Percentiles rank a stretch among this genome's conserved stretches.
phyloP scores from a whole-genome alignment of 2,329 filamentous ascomycete species.

The Cytospora paraplurivora region DNA sequence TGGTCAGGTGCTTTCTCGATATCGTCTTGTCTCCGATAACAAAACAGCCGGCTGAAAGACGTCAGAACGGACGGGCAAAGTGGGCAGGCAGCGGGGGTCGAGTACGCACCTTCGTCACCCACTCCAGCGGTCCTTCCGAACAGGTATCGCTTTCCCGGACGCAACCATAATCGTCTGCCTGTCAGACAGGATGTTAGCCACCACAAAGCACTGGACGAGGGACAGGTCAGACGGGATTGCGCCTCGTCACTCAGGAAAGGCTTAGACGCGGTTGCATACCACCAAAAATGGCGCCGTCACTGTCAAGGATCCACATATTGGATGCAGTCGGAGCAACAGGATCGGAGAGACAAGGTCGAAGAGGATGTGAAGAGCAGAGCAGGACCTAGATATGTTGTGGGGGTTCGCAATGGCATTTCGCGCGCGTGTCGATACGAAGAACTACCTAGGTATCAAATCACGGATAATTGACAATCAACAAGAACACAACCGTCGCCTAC shows the following conservation, averaged over 20 bases:
- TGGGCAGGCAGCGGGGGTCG: slow-evolving; percentile 21
- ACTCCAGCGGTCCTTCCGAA: slow-evolving; percentile 76
- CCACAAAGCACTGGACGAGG: background rate
- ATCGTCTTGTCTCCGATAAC: slow-evolving; percentile 79
- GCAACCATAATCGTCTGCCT: slow-evolving; percentile 80
- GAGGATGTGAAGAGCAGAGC: background rate
- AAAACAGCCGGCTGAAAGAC: slow-evolving; percentile 60
- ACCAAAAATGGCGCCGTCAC: slow-evolving; percentile 55
- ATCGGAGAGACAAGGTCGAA: background rate
- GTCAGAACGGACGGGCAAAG: background rate
- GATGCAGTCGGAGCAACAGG: background rate
- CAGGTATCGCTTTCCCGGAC: slow-evolving; percentile 81
- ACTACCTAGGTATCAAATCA: too few relatives aligned
- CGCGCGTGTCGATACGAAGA: too few relatives aligned
- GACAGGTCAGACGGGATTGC: background rate
- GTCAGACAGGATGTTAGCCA: slow-evolving; percentile 21
- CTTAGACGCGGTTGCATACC: slow-evolving; percentile 37
- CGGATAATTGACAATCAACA: too few relatives aligned
- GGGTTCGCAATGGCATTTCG: too few relatives aligned
- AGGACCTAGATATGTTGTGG: background rate
- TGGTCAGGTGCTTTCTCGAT: slow-evolving; percentile 83
- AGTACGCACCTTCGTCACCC: slow-evolving; percentile 43
- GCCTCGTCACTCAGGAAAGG: background rate
- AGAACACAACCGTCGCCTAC: too few relatives aligned
- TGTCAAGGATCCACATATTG: slow-evolving; percentile 67